Conservation (phyloP, 805 yeast genomes). For the Schizosaccharomyces pombe region ASM294v3 CU329670.1:3309501-3310000, state of each 20-base stretch:
- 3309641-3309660: constrained; percentile 90
- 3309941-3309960: constrained; percentile 32
- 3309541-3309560: constrained; percentile 84
- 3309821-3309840: constrained; percentile 98
- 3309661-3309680: constrained; percentile 85
- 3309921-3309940: constrained; percentile 90
- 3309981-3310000: background rate
- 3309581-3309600: constrained; percentile 84
- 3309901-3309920: constrained; percentile 51
- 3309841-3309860: constrained; percentile 96
- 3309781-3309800: constrained; percentile 21
- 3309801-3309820: constrained; percentile 61
- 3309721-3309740: constrained; percentile 31
- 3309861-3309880: constrained; percentile 98
- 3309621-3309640: constrained; percentile 95
- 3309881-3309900: constrained; percentile 77
- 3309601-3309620: constrained; percentile 93
- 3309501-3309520: constrained; percentile 91
- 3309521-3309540: constrained; percentile 90
- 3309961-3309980: background rate
- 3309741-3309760: constrained; percentile 45
- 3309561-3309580: constrained; percentile 87
- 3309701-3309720: constrained; percentile 94
- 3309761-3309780: constrained; percentile 46
- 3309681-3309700: constrained; percentile 80